phyloP scores from a whole-genome alignment of 2,329 filamentous ascomycete genomes.

The Colletotrichum liriopes region DNA sequence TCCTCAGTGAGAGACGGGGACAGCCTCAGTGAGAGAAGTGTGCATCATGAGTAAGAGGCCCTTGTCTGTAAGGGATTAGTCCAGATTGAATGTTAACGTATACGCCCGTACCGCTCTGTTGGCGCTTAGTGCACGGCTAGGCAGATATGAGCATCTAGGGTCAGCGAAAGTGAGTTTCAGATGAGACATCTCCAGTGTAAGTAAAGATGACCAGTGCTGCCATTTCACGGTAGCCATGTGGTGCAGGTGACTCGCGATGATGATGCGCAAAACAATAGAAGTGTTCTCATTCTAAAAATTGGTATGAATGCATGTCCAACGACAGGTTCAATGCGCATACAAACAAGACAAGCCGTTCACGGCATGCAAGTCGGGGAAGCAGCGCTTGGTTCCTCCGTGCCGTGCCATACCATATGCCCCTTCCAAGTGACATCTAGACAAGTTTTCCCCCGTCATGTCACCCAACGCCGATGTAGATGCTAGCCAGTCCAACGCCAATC shows the following conservation, averaged over 20 bases:
- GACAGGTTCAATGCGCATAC: conserved; percentile 29
- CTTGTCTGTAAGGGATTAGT: background rate
- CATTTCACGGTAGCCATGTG: background rate
- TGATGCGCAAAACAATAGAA: conserved; percentile 4
- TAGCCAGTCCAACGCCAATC: conserved; percentile 47
- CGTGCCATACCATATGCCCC: conserved; percentile 29
- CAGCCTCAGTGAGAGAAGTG: background rate
- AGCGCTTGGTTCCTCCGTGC: conserved; percentile 40
- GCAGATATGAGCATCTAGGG: background rate
- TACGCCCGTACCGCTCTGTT: background rate
- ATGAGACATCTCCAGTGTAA: conserved; percentile 26
- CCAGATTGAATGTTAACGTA: background rate
- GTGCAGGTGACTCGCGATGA: background rate
- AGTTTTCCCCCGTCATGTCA: conserved; percentile 37
- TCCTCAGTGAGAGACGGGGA: background rate
- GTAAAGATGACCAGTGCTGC: conserved; percentile 2
- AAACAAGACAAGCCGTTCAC: conserved; percentile 37
- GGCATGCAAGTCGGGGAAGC: conserved; percentile 38
- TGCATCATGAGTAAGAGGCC: background rate
- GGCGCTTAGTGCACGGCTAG: too few species aligned
- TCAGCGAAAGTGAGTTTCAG: conserved; percentile 24
- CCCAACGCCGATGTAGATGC: conserved; percentile 49
- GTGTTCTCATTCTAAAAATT: conserved; percentile 27
- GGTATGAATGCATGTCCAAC: conserved; percentile 23
- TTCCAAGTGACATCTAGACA: conserved; percentile 35